These are phyloP conservation scores for Penicillium angulare DNA, from an alignment of 495 filamentous ascomycete genomes.

Conservation along the genomic window DNA sequence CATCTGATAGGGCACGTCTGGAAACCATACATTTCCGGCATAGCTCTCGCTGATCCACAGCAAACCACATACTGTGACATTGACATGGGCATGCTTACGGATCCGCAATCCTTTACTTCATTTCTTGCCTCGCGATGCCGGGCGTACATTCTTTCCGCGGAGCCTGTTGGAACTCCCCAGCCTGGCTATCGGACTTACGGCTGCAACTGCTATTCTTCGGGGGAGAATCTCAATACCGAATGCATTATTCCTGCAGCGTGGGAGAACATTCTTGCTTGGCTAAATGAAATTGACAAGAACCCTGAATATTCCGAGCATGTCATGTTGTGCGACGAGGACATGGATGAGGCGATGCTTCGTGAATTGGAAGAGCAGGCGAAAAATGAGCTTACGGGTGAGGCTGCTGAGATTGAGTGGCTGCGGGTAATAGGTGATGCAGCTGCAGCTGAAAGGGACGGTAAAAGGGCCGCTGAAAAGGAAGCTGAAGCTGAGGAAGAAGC, in stretches of 20 bases:
- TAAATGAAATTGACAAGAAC: conserved; percentile 33
- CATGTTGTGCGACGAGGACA: conserved; percentile 13
- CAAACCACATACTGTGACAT: conserved; percentile 12
- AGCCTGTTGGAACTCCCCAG: conserved; percentile 47
- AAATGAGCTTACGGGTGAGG: not conserved
- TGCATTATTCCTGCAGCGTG: conserved; percentile 42
- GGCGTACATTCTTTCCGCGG: conserved; percentile 55
- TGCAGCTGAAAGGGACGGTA: too few species aligned
- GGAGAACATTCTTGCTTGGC: conserved; percentile 40
- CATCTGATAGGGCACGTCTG: conserved; percentile 32
- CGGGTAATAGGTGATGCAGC: not conserved
- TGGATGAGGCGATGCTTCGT: conserved; percentile 5
- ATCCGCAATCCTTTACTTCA: conserved; percentile 26
- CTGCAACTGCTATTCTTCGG: conserved; percentile 49
- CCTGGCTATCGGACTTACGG: conserved; percentile 37
- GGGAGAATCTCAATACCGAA: conserved; percentile 38
- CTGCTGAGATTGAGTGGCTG: not conserved
- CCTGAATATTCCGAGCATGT: conserved; percentile 28
- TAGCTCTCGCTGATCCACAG: conserved; percentile 36
- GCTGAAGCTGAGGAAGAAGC: not conserved
- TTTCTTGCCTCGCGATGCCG: conserved; percentile 54
- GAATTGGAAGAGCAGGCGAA: not conserved
- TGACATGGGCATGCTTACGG: conserved; percentile 3
- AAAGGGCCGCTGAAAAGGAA: not conserved
- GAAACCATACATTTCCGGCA: conserved; percentile 31